These are phyloP conservation scores for Pseudogymnoascus sp. DNA, from an alignment of 2,329 filamentous ascomycete genomes.

Conservation along the genomic window DNA sequence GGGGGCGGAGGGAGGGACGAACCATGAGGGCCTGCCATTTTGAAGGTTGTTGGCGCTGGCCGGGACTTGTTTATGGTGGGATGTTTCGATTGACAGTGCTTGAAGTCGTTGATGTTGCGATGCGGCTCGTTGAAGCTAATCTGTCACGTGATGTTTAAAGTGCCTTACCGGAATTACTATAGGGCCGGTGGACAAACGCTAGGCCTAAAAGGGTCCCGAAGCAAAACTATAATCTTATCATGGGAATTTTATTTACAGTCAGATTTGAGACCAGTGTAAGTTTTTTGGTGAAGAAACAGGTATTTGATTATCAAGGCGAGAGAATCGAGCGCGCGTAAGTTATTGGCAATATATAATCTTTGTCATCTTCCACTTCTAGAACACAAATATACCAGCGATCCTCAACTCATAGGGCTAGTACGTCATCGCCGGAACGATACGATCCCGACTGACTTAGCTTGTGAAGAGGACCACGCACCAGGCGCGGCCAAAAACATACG, in stretches of 20 bases:
- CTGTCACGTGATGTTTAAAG: not conserved
- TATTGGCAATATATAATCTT: not conserved
- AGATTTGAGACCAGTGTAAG: not conserved
- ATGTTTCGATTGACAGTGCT: conserved; percentile 1
- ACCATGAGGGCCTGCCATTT: conserved; percentile 45
- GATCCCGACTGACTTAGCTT: not conserved
- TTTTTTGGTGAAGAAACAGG: too few relatives aligned
- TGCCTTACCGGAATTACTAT: not conserved
- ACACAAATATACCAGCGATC: not conserved
- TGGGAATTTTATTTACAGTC: not conserved
- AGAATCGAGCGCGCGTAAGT: not conserved
- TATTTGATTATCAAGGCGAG: not conserved
- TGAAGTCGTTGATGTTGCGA: conserved; percentile 16
- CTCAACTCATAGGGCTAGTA: not conserved
- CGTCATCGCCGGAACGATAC: conserved; percentile 4
- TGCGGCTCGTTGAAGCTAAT: not conserved
- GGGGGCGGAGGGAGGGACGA: conserved; percentile 18
- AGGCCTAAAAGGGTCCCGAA: not conserved
- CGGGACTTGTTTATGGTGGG: conserved; percentile 4
- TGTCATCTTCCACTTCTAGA: not conserved
- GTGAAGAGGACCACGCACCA: not conserved
- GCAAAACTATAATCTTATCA: not conserved
- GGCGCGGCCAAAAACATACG: not conserved
- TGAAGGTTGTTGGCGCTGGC: conserved; percentile 22
- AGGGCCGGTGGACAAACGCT: not conserved